Evolutionary conservation across 2,329 filamentous ascomycete species (phyloP).

Genomic region (Aureobasidium sp.): DNA sequence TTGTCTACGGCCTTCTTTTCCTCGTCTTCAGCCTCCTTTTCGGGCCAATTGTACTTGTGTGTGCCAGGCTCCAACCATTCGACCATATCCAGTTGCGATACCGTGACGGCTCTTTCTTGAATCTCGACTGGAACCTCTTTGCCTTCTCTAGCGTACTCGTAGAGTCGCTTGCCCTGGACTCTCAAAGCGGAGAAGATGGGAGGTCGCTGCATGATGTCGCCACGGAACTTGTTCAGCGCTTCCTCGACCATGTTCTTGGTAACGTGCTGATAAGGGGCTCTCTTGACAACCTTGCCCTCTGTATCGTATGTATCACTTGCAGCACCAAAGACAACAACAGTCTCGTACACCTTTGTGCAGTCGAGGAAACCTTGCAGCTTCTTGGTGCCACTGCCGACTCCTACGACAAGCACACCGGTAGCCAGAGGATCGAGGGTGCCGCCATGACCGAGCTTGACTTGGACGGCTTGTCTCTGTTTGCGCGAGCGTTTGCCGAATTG

Average conservation of each 20-base stretch:
- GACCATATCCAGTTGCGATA: slow-evolving; percentile 66
- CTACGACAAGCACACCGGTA: slow-evolving; percentile 83
- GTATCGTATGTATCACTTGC: slow-evolving; percentile 89
- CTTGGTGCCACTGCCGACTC: slow-evolving; percentile 83
- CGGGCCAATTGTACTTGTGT: slow-evolving; percentile 72
- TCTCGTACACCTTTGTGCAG: slow-evolving; percentile 91
- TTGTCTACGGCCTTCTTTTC: slow-evolving; percentile 72
- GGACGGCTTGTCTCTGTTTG: slow-evolving; percentile 48
- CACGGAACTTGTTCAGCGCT: slow-evolving; percentile 64
- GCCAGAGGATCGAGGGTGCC: slow-evolving; percentile 92
- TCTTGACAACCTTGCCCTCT: slow-evolving; percentile 71
- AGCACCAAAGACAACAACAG: slow-evolving; percentile 79
- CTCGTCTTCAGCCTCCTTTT: slow-evolving; percentile 63
- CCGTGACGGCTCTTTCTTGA: slow-evolving; percentile 67
- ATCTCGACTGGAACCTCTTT: slow-evolving; percentile 80
- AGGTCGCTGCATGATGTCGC: slow-evolving; percentile 79
- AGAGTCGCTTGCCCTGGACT: slow-evolving; percentile 87
- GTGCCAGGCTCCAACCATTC: slow-evolving; percentile 77
- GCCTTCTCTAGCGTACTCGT: slow-evolving; percentile 90
- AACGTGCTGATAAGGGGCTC: slow-evolving; percentile 68
- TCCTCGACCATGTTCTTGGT: slow-evolving; percentile 70
- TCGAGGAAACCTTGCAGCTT: slow-evolving; percentile 65
- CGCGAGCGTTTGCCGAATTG: slow-evolving; percentile 51
- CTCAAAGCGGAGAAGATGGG: slow-evolving; percentile 89
- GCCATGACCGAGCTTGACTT: slow-evolving; percentile 92